These are phyloP conservation scores for Yamadazyma sp. DNA, from an alignment of 1,139 yeast genomes.

Conservation along the genomic window DNA sequence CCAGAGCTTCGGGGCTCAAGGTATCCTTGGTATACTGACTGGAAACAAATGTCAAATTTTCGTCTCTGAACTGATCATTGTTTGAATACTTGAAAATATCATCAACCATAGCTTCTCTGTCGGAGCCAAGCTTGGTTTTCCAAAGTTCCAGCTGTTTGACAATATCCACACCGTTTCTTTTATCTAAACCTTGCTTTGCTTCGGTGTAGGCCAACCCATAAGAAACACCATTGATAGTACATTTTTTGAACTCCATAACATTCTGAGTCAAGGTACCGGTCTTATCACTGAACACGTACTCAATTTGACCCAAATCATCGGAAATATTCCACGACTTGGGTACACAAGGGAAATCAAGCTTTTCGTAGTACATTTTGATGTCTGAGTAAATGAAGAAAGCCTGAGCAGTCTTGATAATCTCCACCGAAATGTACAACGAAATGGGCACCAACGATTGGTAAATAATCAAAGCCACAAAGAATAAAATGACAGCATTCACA, in stretches of 20 bases:
- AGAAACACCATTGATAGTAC: conserved; percentile 81
- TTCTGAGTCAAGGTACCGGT: conserved; percentile 97
- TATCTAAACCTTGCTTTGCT: conserved; percentile 89
- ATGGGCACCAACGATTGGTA: conserved; percentile 94
- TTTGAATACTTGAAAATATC: conserved; percentile 45
- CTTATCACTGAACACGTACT: conserved; percentile 92
- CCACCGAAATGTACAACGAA: conserved; percentile 90
- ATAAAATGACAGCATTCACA: conserved; percentile 77
- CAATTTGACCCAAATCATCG: conserved; percentile 96
- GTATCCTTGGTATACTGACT: conserved; percentile 51
- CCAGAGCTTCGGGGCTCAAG: conserved; percentile 17
- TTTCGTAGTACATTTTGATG: conserved; percentile 79
- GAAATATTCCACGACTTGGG: conserved; percentile 98
- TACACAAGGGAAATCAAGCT: conserved; percentile 88
- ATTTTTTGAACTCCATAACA: conserved; percentile 94
- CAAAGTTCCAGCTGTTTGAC: conserved; percentile 67
- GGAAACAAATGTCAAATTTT: conserved; percentile 76
- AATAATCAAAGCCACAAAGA: conserved; percentile 85
- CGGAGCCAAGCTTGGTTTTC: conserved; percentile 59
- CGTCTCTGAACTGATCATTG: conserved; percentile 62
- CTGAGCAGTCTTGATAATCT: conserved; percentile 90
- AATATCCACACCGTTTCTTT: conserved; percentile 81
- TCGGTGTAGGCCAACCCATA: conserved; percentile 97
- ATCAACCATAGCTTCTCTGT: conserved; percentile 64
- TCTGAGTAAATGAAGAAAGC: conserved; percentile 93